A percentile compares a stretch with the other conserved stretches of the same genome.
Conservation (phyloP, 768 basidiomycete species). For the Cytidiella melzeri region DNA sequence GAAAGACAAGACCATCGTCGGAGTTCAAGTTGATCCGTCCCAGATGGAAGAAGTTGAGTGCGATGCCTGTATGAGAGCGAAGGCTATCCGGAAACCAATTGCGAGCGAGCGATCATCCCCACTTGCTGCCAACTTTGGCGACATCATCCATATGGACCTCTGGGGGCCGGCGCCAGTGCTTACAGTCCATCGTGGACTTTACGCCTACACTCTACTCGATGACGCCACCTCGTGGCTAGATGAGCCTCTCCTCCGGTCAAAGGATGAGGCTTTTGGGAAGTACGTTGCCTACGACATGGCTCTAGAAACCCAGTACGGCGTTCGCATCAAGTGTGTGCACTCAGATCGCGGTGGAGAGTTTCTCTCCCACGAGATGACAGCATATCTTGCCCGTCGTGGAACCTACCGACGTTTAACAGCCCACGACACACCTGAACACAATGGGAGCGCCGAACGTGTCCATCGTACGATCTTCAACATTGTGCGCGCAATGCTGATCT, state of each 20-base stretch:
- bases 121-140: neutral
- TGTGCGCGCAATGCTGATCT: too few relatives aligned
- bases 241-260: neutral
- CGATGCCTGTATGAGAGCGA: neutral
- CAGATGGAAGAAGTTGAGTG: neutral
- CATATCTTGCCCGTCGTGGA: slow-evolving; percentile 13
- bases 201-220: slow-evolving; percentile 1
- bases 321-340: too few relatives aligned
- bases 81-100: neutral
- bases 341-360: slow-evolving; percentile 22
- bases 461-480: slow-evolving; percentile 10
- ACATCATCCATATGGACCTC: slow-evolving; percentile 3
- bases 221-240: slow-evolving; percentile 2
- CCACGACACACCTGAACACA: too few relatives aligned
- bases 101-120: neutral
- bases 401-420: slow-evolving; percentile 12
- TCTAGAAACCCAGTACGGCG: too few relatives aligned
- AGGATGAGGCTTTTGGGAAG: neutral
- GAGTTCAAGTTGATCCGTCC: neutral
- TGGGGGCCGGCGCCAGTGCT: slow-evolving; percentile 4
- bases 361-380: slow-evolving; percentile 13
- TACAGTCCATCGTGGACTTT: neutral
- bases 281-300: slow-evolving; percentile 1
- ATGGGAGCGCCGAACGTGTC: slow-evolving; percentile 18
- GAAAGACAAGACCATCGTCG: neutral